Base-by-base conservation (phyloP, 192 early-diverging fungal genomes). In the Backusella tarrabulga region DNA sequence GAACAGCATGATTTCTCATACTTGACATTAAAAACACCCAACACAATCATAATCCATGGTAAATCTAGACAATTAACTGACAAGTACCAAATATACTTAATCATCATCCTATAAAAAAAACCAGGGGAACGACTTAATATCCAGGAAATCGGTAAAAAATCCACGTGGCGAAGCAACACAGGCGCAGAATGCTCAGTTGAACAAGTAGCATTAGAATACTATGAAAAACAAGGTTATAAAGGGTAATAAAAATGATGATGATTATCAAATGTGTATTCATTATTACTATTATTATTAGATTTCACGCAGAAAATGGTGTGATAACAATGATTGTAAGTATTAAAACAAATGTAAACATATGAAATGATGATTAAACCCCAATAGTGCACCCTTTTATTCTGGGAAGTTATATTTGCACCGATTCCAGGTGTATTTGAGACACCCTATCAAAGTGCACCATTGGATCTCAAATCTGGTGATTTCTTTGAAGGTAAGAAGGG, bases 351-450 rank as follows among this genome's bases (percentile, higher is more conserved):
- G 29, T 6, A 36, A 17, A 60, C 32, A 34, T 21, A 15, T 32
- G n/a, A 34, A 29, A 7, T 46, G n/a, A n/a, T 38, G 41, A 40
- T 34, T 69, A n/a, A 6, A 34, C 8, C 21, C 38, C 4, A 67
- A 40, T 32, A 84, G 83, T 91, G 91, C 78, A 82, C 81, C 7
- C 80, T 93, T 3, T 74, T 93, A 23, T 91, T 93, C 73, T 93
- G 91, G 91, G 90, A 93, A 56, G 85, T 91, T 40, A 80, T 93
- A 8, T 92, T 93, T 75, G 72, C 85, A 6, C 82, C 89, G 0
- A 73, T 88, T 14, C 89, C 88, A 0, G 92, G 91, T 34, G 88
- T 89, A 1, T 88, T 93, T 77, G 92, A 93, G 73, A 93, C 91
- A 7, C 85, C 86, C 26, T 93, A 88, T 78, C 92, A 92, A 80